Conservation (phyloP, 2,329 filamentous ascomycete genomes). For the Colletotrichum musicola region DNA sequence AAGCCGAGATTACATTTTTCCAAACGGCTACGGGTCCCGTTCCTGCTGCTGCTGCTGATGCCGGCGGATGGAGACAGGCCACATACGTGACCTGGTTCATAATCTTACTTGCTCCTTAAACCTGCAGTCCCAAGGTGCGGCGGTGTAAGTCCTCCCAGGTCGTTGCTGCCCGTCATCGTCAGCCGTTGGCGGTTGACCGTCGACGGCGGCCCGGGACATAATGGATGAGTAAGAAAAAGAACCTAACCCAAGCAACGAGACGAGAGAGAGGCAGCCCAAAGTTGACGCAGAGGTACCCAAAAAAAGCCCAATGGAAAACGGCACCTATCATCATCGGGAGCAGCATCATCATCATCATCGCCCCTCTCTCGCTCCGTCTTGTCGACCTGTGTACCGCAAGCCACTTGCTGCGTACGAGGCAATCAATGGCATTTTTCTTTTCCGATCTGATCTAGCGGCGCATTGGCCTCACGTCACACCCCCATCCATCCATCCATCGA, state of each 20-base stretch:
- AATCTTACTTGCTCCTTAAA: conserved; percentile 11
- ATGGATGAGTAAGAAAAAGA: background rate
- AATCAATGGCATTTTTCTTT: background rate
- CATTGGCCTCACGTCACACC: conserved; percentile 37
- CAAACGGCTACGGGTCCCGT: background rate
- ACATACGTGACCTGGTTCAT: background rate
- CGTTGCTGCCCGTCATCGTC: conserved; percentile 31
- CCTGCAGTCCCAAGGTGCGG: conserved; percentile 27
- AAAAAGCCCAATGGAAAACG: conserved; percentile 24
- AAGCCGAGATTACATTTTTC: background rate
- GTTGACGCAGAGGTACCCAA: conserved; percentile 36
- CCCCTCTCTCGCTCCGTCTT: background rate
- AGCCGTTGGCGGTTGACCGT: conserved; percentile 29
- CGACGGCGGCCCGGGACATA: background rate
- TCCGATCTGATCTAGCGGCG: conserved; percentile 39
- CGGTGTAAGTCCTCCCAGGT: conserved; percentile 33
- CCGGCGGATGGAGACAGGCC: conserved; percentile 5
- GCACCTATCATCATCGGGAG: background rate
- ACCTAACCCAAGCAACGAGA: background rate
- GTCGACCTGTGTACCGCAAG: conserved; percentile 8
- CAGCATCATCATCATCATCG: conserved; percentile 18
- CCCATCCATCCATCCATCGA: conserved; percentile 6
- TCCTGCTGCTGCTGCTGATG: background rate
- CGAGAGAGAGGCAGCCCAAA: conserved; percentile 26
- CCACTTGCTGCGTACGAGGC: background rate